Percentiles rank a stretch among this genome's conserved stretches.
phyloP scores from a whole-genome alignment of 768 basidiomycete genomes.

The Amanita inopinata region DNA sequence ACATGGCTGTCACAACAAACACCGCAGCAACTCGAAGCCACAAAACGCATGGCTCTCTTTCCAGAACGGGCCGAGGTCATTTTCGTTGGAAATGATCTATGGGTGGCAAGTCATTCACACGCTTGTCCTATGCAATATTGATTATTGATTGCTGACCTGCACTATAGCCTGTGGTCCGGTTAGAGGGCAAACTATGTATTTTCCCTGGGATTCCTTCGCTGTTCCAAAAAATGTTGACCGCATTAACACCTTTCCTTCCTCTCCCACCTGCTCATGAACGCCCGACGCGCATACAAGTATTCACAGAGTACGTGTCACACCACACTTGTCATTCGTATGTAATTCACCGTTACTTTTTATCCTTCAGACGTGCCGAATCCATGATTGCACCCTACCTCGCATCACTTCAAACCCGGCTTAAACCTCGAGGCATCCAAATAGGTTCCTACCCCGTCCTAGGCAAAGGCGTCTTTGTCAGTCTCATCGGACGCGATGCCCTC shows the following conservation, averaged over 20 bases:
- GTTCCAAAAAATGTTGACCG: constrained; percentile 74
- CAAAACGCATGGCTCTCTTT: constrained; percentile 85
- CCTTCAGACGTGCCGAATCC: constrained; percentile 60
- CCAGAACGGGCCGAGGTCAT: constrained; percentile 71
- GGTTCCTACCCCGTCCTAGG: constrained; percentile 66
- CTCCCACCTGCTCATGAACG: constrained; percentile 68
- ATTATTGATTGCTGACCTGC: too few relatives aligned
- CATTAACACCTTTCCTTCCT: constrained; percentile 63
- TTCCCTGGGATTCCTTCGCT: constrained; percentile 87
- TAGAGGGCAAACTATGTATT: constrained; percentile 80
- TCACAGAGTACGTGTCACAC: constrained; percentile 50
- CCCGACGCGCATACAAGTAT: constrained; percentile 74
- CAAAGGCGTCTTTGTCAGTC: constrained; percentile 60
- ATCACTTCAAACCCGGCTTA: constrained; percentile 61
- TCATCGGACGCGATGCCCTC: constrained; percentile 41
- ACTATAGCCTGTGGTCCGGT: constrained; percentile 76
- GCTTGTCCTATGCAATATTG: not conserved
- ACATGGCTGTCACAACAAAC: constrained; percentile 53
- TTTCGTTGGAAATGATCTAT: constrained; percentile 70
- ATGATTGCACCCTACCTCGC: constrained; percentile 79
- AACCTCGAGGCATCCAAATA: constrained; percentile 67
- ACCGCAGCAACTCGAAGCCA: constrained; percentile 65
- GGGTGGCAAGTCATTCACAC: constrained; percentile 64
- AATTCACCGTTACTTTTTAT: constrained; percentile 2
- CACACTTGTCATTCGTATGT: not conserved